Percentiles rank a stretch among this genome's conserved stretches.
Conservation (phyloP, 352 stramenopile species). For the Globisporangium orthogonon region DNA sequence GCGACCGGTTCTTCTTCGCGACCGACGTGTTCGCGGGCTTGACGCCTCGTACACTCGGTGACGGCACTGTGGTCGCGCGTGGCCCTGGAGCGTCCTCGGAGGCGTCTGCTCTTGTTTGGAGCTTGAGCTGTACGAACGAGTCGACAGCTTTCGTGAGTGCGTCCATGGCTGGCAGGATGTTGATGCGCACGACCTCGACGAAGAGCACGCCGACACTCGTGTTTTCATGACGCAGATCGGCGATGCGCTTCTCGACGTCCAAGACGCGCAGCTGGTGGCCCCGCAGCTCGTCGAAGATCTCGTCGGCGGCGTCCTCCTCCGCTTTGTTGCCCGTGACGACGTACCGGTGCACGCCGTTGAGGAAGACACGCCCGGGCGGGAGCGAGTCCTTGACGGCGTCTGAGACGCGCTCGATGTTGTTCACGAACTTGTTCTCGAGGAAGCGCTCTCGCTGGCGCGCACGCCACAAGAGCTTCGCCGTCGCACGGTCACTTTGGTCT, state of each 20-base stretch:
- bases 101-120: slow-evolving; percentile 12
- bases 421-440: slow-evolving; percentile 59
- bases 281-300: slow-evolving; percentile 55
- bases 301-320: slow-evolving; percentile 64
- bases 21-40: slow-evolving; percentile 44
- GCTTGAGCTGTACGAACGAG: slow-evolving; percentile 45
- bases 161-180: slow-evolving; percentile 57
- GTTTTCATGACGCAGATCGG: slow-evolving; percentile 18
- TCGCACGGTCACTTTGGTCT: slow-evolving; percentile 30
- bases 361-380: slow-evolving; percentile 46
- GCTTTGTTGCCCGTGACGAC: slow-evolving; percentile 60
- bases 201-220: slow-evolving; percentile 31
- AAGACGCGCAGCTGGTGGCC: slow-evolving; percentile 26
- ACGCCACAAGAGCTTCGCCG: slow-evolving; percentile 19
- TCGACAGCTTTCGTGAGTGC: slow-evolving; percentile 44
- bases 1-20: slow-evolving; percentile 53
- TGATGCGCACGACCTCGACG: slow-evolving; percentile 57
- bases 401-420: slow-evolving; percentile 31
- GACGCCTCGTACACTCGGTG: not conserved
- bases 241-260: slow-evolving; percentile 37
- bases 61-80: slow-evolving; percentile 6
- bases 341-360: slow-evolving; percentile 66
- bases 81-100: slow-evolving; percentile 5
- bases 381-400: slow-evolving; percentile 23
- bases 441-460: slow-evolving; percentile 21